These are phyloP conservation scores for Coemansia sp. DNA, from an alignment of 192 early-diverging fungal species.

Conservation along the genomic window DNA sequence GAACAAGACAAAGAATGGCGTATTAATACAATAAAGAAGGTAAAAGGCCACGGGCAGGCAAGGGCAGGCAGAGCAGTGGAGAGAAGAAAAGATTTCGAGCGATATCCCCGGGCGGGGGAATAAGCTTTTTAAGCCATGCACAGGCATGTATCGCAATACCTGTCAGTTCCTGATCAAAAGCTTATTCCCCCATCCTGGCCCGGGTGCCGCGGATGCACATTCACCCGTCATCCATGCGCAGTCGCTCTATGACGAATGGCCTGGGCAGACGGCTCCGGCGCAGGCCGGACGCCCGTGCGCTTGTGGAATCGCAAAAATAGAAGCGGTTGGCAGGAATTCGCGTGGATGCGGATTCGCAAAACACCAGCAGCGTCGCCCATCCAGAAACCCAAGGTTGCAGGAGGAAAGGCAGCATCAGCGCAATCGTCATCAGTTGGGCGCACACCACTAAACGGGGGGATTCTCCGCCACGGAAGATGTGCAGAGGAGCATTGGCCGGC, in stretches of 20 bases:
- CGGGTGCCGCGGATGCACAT: no score
- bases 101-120: background rate
- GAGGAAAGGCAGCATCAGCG: background rate
- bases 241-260: background rate
- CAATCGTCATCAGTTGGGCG: background rate
- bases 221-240: background rate
- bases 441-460: no score
- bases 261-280: background rate
- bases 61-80: background rate
- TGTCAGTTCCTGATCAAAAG: no score
- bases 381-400: background rate
- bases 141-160: slow-evolving; percentile 10
- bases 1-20: background rate
- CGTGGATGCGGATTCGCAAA: background rate
- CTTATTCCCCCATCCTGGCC: no score
- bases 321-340: background rate
- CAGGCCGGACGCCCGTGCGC: background rate
- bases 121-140: slow-evolving; percentile 17
- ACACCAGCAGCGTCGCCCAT: no score
- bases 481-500: background rate
- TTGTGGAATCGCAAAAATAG: background rate
- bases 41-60: background rate
- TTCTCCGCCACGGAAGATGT: no score
- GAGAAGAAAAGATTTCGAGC: background rate
- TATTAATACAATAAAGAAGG: background rate